These are phyloP conservation scores for Symbiodinium natans DNA, from an alignment of 73 alveolate genomes.

Conservation along the genomic window DNA sequence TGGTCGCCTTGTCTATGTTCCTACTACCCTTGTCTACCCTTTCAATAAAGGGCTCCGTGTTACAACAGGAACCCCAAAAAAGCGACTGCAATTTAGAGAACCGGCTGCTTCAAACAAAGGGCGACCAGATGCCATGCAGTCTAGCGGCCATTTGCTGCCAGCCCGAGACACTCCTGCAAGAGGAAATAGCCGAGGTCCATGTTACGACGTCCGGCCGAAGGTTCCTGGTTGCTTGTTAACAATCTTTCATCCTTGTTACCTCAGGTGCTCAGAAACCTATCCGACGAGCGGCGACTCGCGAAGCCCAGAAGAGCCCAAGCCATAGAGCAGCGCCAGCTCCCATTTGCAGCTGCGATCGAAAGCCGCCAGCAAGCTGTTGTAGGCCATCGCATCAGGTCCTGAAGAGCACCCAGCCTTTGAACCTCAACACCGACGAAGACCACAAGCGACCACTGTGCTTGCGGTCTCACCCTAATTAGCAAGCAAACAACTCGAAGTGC, in stretches of 20 bases:
- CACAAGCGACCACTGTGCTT: too few species aligned
- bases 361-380: neutral
- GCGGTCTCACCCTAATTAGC: too few species aligned
- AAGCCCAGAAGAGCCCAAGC: neutral
- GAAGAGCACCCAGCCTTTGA: too few species aligned
- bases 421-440: too few species aligned
- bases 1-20: slow-evolving; percentile 1
- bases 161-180: neutral
- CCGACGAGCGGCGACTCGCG: neutral
- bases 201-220: slow-evolving; percentile 44
- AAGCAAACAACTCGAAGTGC: too few species aligned
- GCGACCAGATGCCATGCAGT: neutral
- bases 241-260: too few species aligned
- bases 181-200: slow-evolving; percentile 12
- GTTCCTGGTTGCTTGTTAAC: neutral
- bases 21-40: too few species aligned
- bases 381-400: slow-evolving; percentile 11
- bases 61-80: neutral
- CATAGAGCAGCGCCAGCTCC: neutral
- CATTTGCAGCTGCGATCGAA: slow-evolving; percentile 4
- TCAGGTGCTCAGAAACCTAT: too few species aligned
- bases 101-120: neutral
- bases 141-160: slow-evolving; percentile 35
- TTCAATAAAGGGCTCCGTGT: neutral
- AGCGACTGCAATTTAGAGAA: neutral